phyloP scores from a whole-genome alignment of 169 alveolate genomes.

The Cardiosporidium cionae region DNA sequence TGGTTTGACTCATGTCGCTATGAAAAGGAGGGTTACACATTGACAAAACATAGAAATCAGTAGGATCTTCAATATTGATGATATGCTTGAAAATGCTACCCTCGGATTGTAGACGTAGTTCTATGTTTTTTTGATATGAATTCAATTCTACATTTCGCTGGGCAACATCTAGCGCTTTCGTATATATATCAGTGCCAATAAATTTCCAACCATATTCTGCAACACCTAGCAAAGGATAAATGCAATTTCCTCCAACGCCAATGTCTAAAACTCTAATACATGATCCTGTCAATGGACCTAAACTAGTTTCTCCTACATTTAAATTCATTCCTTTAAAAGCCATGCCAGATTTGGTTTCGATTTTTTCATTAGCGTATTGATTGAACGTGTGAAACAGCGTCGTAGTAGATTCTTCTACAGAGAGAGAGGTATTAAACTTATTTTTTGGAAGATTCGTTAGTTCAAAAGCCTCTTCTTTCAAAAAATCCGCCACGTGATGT shows the following conservation, averaged over 20 bases:
- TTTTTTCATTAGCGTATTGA: neutral
- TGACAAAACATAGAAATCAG: constrained; percentile 19
- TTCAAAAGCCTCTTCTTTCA: constrained; percentile 6
- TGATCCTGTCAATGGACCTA: constrained; percentile 31
- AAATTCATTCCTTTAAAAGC: neutral
- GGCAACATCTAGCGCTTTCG: constrained; percentile 28
- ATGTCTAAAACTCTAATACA: constrained; percentile 35
- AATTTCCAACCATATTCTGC: constrained; percentile 38
- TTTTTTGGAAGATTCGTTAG: neutral
- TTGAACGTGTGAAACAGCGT: constrained; percentile 2
- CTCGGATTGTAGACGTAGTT: constrained; percentile 22
- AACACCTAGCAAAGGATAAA: constrained; percentile 38
- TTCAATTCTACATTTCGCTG: constrained; percentile 16
- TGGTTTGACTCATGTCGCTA: neutral
- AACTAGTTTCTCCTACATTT: neutral
- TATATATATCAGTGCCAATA: constrained; percentile 43
- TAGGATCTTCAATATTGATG: neutral
- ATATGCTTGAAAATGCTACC: constrained; percentile 12
- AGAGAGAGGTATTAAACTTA: neutral
- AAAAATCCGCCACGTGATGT: constrained; percentile 44
- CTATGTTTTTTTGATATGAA: constrained; percentile 5
- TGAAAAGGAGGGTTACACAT: constrained; percentile 50
- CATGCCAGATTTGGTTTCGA: neutral
- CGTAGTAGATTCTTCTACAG: neutral
- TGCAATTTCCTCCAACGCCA: constrained; percentile 51